phyloP scores from a whole-genome alignment of 2,329 filamentous ascomycete genomes.

The Teratosphaeria pseudoeucalypti region DNA sequence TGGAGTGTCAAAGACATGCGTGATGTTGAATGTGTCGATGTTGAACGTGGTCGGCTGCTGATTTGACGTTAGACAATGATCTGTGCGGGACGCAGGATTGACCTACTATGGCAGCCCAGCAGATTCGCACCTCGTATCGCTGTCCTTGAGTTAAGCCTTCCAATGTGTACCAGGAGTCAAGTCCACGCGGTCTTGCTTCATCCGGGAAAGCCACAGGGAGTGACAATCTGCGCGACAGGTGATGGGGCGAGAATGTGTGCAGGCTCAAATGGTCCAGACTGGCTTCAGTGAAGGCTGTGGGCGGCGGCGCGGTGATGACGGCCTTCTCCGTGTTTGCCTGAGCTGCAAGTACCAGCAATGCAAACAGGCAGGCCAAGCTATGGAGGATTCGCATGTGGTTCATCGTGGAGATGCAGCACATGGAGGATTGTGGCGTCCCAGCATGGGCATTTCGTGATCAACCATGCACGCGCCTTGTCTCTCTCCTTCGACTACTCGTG shows the following conservation, averaged over 20 bases:
- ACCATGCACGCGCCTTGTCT: background rate
- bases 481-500: background rate
- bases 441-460: background rate
- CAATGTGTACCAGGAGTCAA: constrained; percentile 69
- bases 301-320: constrained; percentile 67
- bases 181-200: constrained; percentile 42
- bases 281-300: constrained; percentile 17
- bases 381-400: constrained; percentile 7
- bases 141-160: constrained; percentile 57
- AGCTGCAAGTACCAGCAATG: constrained; percentile 17
- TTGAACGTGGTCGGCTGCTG: constrained; percentile 81
- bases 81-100: background rate
- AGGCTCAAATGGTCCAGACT: constrained; percentile 2
- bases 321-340: constrained; percentile 80
- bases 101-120: constrained; percentile 85
- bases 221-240: constrained; percentile 48
- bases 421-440: background rate
- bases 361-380: constrained; percentile 13
- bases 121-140: constrained; percentile 83
- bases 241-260: constrained; percentile 44
- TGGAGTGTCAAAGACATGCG: constrained; percentile 43
- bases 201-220: constrained; percentile 60
- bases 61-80: background rate
- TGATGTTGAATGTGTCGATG: constrained; percentile 54
- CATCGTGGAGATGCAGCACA: constrained; percentile 7